Conservation (phyloP, 2,329 filamentous ascomycete species). For the Phyllosticta ampelicida region DNA sequence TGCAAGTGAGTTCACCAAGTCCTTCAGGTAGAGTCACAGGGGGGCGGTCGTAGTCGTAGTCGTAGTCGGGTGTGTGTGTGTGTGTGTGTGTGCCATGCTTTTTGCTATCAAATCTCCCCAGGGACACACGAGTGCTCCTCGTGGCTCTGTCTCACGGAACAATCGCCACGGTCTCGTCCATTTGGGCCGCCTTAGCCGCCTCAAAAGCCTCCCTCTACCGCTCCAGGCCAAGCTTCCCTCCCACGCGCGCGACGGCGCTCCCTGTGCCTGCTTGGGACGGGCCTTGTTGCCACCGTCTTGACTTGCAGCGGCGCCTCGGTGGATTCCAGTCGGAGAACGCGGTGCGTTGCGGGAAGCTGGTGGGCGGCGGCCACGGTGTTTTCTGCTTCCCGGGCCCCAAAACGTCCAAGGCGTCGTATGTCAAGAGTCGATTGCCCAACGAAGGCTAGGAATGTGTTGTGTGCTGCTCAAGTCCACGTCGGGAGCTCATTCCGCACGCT, state of each 20-base stretch:
- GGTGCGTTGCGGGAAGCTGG: conserved; percentile 12
- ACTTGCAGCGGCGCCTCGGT: conserved; percentile 18
- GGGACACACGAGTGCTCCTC: neutral
- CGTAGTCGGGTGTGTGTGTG: too few relatives aligned
- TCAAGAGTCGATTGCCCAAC: too few relatives aligned
- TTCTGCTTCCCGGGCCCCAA: too few relatives aligned
- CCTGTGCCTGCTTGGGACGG: conserved; percentile 25
- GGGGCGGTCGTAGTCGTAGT: too few relatives aligned
- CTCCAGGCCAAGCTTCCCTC: conserved; percentile 23
- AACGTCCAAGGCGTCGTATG: too few relatives aligned
- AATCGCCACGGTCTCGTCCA: neutral
- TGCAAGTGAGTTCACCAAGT: too few relatives aligned
- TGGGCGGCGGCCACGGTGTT: neutral
- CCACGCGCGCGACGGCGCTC: conserved; percentile 28
- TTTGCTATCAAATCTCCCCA: too few relatives aligned
- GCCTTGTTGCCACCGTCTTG: conserved; percentile 24
- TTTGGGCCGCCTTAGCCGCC: neutral
- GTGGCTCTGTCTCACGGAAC: neutral
- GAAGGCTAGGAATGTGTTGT: neutral
- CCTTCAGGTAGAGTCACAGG: too few relatives aligned
- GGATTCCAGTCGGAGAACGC: conserved; percentile 21
- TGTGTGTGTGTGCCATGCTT: too few relatives aligned
- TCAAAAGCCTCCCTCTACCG: conserved; percentile 21
- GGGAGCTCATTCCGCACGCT: neutral
- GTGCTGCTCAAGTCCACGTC: neutral